Evolutionary conservation across 2,329 filamentous ascomycete genomes (phyloP).

Genomic region (Stemphylium lycopersici): DNA sequence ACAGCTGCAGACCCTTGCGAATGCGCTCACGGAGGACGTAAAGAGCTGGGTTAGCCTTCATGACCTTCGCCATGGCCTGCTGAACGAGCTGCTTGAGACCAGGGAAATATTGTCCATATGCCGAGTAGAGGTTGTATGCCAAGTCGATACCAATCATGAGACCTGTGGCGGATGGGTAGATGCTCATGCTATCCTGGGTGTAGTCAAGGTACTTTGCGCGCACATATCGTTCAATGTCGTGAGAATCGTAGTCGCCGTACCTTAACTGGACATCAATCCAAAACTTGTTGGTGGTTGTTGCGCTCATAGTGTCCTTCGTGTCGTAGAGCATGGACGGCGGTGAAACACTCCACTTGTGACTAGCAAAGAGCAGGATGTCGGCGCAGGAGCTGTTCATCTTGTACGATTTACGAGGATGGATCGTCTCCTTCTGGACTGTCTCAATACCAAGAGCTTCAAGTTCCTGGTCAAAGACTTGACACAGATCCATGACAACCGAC

Average conservation of each 20-base stretch:
- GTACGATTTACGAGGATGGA: constrained; percentile 98
- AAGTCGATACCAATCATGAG: constrained; percentile 98
- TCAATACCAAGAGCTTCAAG: constrained; percentile 95
- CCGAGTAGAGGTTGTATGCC: constrained; percentile 97
- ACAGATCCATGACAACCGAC: constrained; percentile 97
- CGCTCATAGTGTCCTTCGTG: constrained; percentile 92
- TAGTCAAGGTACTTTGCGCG: constrained; percentile 98
- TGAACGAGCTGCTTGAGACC: constrained; percentile 94
- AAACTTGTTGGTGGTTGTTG: constrained; percentile 97
- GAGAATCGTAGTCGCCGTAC: constrained; percentile 98
- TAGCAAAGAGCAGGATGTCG: constrained; percentile 94
- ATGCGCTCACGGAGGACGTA: constrained; percentile 98
- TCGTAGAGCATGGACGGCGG: constrained; percentile 92
- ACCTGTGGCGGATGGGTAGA: constrained; percentile 95
- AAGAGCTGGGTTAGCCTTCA: constrained; percentile 97
- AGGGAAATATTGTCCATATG: constrained; percentile 98
- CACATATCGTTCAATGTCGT: constrained; percentile 97
- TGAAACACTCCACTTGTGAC: constrained; percentile 98
- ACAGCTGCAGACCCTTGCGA: constrained; percentile 94
- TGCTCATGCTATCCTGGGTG: constrained; percentile 97
- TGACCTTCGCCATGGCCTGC: constrained; percentile 99
- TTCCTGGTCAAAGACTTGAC: constrained; percentile 97
- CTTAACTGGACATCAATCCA: constrained; percentile 97
- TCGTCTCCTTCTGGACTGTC: constrained; percentile 98
- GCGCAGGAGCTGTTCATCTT: constrained; percentile 99